phyloP scores from a whole-genome alignment of 2,329 filamentous ascomycete genomes.

The Pseudogymnoascus sp. region DNA sequence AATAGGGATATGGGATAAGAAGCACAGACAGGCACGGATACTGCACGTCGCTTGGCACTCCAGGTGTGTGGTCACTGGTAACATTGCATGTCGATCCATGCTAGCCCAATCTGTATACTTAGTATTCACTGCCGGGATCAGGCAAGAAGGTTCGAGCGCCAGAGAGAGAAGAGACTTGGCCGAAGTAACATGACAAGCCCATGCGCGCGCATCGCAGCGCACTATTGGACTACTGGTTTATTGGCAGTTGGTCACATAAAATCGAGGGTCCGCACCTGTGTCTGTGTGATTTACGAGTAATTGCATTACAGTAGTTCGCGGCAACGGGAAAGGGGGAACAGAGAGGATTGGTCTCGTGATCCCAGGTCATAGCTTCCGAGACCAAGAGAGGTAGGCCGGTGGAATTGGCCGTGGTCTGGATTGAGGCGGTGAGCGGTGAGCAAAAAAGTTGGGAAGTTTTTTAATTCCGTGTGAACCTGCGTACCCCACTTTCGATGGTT shows the following conservation, averaged over 20 bases:
- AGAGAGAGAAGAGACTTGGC: background rate
- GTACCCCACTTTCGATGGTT: background rate
- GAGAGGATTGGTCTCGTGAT: conserved; percentile 1
- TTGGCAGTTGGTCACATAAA: background rate
- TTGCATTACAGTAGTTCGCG: conserved; percentile 4
- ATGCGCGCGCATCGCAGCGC: background rate
- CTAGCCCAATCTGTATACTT: background rate
- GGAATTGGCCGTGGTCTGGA: background rate
- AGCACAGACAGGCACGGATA: conserved; percentile 6
- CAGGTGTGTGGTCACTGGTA: conserved; percentile 7
- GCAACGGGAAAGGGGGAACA: background rate
- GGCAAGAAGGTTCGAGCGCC: background rate
- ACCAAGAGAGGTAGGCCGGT: background rate
- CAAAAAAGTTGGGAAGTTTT: background rate
- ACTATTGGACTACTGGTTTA: background rate
- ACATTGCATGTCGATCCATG: conserved; percentile 6
- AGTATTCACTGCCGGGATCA: background rate
- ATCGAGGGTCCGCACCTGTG: background rate
- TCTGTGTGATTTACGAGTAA: background rate
- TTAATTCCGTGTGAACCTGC: conserved; percentile 1
- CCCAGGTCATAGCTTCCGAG: background rate
- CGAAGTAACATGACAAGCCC: background rate
- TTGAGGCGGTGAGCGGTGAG: background rate
- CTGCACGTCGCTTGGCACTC: background rate
- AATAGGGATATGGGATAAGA: background rate